Base-by-base conservation (phyloP, 768 basidiomycete species). In the Suillus clintonianus region DNA sequence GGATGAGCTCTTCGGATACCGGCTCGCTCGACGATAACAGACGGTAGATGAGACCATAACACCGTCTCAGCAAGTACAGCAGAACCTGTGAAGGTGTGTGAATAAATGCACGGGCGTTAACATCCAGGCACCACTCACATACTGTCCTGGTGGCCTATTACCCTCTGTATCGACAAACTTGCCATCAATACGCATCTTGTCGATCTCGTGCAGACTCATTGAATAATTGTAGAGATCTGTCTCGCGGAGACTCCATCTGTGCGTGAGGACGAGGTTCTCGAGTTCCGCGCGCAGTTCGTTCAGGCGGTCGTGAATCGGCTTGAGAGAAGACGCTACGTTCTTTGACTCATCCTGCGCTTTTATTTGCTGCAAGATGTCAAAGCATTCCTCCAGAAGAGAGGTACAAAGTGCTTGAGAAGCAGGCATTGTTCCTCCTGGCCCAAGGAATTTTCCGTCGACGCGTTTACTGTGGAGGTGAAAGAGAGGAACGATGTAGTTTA, bases 1-100 rank as follows among this genome's bases (percentile, higher is more conserved):
- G 96, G 92, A 98, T 99, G 17, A 99, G 80, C 76, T 99, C 97
- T 76, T 99, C 97, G 0, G 95, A 97, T 3, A 99, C 95, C 0
- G 97, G 97, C 78, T 98, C 97, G 66, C 92, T 94, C 22, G 95
- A 95, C 30, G 95, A 95, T 65, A 99, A 85, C 56, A 99, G 77
- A 34, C 91, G 86, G 76, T 98, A 99, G 69, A 97, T 96, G 59
- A 98, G 84, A 65, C 97, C 97, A 75, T 99, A 96, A 80, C 97
- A 99, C 73, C 97, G 86, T 69, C 97, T 82, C 60, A 99, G 82
- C 42, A 98, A 85, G 75, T 97, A 99, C 27, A 99, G 83, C 51
- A 99, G 80, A 27, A 96, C 95, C 96, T 98, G 65, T 7, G 14
- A 5, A 32, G 19, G 17, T 27, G 17, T 50, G 24, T 43, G 10